phyloP scores from a whole-genome alignment of 345 rosid species.

The Gynandropsis gynandra region DNA sequence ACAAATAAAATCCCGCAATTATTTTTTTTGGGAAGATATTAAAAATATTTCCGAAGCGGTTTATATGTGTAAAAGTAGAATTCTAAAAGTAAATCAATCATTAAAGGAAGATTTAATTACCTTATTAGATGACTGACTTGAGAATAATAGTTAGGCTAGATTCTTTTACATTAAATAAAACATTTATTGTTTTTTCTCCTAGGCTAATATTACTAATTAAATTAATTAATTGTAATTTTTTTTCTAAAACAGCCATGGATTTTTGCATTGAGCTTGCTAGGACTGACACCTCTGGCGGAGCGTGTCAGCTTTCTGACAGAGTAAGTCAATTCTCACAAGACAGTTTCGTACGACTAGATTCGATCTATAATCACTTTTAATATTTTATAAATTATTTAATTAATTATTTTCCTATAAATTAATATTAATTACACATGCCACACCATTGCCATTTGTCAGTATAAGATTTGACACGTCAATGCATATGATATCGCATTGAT shows the following conservation, averaged over 20 bases:
- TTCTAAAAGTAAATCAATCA: too few relatives aligned
- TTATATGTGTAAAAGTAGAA: too few relatives aligned
- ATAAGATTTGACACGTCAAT: too few relatives aligned
- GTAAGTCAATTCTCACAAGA: constrained; percentile 39
- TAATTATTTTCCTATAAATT: background rate
- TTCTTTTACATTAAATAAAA: too few relatives aligned
- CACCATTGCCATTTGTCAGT: background rate
- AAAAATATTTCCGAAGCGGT: too few relatives aligned
- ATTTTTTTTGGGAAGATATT: too few relatives aligned
- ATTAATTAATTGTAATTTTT: background rate
- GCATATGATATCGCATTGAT: too few relatives aligned
- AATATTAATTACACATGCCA: background rate
- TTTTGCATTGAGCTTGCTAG: constrained; percentile 81
- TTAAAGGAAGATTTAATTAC: too few relatives aligned
- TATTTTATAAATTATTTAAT: background rate
- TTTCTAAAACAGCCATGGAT: constrained; percentile 57
- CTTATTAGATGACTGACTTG: too few relatives aligned
- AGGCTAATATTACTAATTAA: background rate
- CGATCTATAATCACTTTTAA: background rate
- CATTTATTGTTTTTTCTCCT: too few relatives aligned
- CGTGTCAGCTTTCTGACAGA: constrained; percentile 92
- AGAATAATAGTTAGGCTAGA: too few relatives aligned
- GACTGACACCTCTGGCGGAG: constrained; percentile 79
- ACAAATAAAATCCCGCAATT: too few relatives aligned
- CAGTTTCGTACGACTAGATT: background rate